These are phyloP conservation scores for Pyronema omphalodes DNA, from an alignment of 495 filamentous ascomycete species.

Conservation along the genomic window DNA sequence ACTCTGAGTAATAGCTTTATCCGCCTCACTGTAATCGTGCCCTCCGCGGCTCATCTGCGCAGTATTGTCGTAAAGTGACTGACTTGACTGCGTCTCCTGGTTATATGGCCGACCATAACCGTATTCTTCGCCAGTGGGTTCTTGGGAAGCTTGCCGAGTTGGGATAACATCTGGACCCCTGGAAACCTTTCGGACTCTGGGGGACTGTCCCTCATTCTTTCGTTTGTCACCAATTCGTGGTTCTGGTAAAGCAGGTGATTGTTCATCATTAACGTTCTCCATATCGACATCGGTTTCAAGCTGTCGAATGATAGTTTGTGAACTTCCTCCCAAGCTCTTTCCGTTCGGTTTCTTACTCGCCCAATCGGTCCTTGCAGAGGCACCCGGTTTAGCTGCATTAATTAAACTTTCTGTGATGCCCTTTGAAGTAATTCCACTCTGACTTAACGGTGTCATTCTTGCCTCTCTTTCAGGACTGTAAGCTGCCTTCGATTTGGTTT, in stretches of 20 bases:
- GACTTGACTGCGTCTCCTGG: slow-evolving; percentile 2
- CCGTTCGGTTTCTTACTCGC: slow-evolving; percentile 26
- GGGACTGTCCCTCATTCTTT: neutral
- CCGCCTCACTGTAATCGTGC: too few relatives aligned
- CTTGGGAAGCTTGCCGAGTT: slow-evolving; percentile 26
- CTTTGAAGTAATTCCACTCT: too few relatives aligned
- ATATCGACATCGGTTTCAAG: slow-evolving; percentile 37
- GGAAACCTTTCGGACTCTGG: slow-evolving; percentile 1
- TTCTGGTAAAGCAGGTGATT: neutral
- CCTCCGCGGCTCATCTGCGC: too few relatives aligned
- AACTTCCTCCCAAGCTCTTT: slow-evolving; percentile 28
- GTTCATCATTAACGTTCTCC: slow-evolving; percentile 19
- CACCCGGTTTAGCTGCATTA: slow-evolving; percentile 35
- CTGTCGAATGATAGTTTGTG: slow-evolving; percentile 27
- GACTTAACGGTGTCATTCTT: too few relatives aligned
- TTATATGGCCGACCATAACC: slow-evolving; percentile 26
- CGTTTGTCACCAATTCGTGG: slow-evolving; percentile 4
- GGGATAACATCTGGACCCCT: neutral
- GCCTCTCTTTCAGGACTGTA: too few relatives aligned
- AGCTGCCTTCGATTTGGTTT: too few relatives aligned
- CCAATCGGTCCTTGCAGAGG: slow-evolving; percentile 26
- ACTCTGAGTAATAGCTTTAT: too few relatives aligned
- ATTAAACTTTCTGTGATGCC: too few relatives aligned
- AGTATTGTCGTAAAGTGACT: too few relatives aligned
- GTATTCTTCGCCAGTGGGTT: neutral